Base-by-base conservation (phyloP, 164 flowering plant species). In the Tetracentron sinense region DNA sequence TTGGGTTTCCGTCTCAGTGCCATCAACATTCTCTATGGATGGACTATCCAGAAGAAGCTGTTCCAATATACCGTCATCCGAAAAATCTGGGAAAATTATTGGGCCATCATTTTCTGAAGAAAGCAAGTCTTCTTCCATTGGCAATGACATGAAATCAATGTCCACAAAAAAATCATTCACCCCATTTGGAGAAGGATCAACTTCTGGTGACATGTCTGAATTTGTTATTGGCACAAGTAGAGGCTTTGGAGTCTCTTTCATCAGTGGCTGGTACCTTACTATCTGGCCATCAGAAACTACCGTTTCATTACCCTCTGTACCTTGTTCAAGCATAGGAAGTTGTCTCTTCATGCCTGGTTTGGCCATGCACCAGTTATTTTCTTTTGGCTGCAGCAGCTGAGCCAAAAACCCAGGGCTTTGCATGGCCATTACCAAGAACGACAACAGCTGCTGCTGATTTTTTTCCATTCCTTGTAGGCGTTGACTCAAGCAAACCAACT, bases 401-500 rank as follows among this genome's bases (percentile, higher is more conserved):
- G 4, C 17, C 55, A 51, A 51, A 51, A 51, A 51, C 29, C 55
- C 77, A 23, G 96, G 89, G 64, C 55, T 83, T 68, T 87, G 96
- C 85, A 87, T 77, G 28, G 80, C 89, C 96, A 85, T 85, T 42
- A 83, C 84, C 64, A 89, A 67, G 62, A 89, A 87, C 16, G 96
- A 87, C 46, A 89, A 74, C 87, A 87, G 78, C 73, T 89, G 93
- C 72, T 89, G 93, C 77, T 87, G 93, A 66, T 75, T 81, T 58
- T 74, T 82, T 64, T 89, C 96, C 88, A 84, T 87, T 47, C 89
- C 87, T 60, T 83, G 78, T 49, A 89, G 68, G 2, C 85, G 83
- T 31, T 82, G 82, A 47, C 79, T 58, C 69, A 87, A 48, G 22
- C 75, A 47, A 20, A 74, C 54, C 71, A 89, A 29, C 56, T 77